Evolutionary conservation across 1,139 yeast genomes (phyloP), one percentile per base, ranked within the genome.

Genomic region (Suhomyces chickasaworum): DNA sequence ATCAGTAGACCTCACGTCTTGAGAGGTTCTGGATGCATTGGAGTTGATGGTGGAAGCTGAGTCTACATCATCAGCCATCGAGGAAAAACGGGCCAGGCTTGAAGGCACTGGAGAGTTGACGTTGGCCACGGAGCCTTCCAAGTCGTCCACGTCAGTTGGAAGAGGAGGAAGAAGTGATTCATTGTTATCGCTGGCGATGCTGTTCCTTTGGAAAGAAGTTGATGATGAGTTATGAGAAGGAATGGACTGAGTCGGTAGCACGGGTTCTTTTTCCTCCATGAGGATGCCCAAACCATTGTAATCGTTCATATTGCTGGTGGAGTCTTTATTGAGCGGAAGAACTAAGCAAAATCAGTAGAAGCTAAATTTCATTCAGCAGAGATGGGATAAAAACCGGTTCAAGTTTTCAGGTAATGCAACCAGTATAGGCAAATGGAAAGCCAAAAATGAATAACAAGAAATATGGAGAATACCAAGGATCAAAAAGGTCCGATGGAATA

Each of bases 91-190:
- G 21, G 32, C 33, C 34, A 35, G 39, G 35, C 38, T 35, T 31
- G 44, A 32, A 17, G 63, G 53, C 39, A 56, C 59, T 15, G 71
- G 72, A 34, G 69, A 61, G 53, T 67, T 42, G 40, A 42, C 34
- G 17, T 46, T 35, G 33, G 47, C 29, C 37, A 21, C 29, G 7
- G 29, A 35, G 29, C 37, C 37, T 41, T 44, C 50, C 31, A 43
- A 31, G 33, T 40, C 53, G n/a, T 42, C 52, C 10, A 50, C 55
- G 36, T 54, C 62, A 29, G 60, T 64, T 3, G 77, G 77, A 35
- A 72, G 56, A 6, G 77, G 77, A 2, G 77, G 77, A 43, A 72
- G 61, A 18, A 41, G 44, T 12, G 40, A 36, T 27, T 41, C 44
- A 16, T 30, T 29, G 13, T 23, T 30, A 16, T 34, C 37, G 12